Evolutionary conservation across 2,329 filamentous ascomycete genomes (phyloP).

Genomic region (Aspergillus cejpii): DNA sequence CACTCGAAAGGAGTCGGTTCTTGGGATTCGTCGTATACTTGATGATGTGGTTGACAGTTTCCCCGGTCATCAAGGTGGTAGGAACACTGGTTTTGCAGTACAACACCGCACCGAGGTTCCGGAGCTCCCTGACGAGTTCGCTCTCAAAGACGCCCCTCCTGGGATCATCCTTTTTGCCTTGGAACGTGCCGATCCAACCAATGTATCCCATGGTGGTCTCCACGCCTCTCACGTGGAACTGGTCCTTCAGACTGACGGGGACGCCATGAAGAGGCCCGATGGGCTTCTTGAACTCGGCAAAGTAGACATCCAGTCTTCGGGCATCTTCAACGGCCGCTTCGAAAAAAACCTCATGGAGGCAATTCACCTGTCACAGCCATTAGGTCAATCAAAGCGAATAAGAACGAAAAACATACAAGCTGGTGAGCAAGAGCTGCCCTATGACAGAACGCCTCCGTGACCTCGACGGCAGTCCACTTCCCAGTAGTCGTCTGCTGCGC

Average conservation of each 20-base stretch:
- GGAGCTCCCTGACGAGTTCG: slow-evolving; percentile 52
- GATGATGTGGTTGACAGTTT: slow-evolving; percentile 58
- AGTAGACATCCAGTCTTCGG: slow-evolving; percentile 44
- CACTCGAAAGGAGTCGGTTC: slow-evolving; percentile 49
- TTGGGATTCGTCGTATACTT: slow-evolving; percentile 53
- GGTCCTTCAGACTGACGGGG: slow-evolving; percentile 50
- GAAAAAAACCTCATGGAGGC: slow-evolving; percentile 51
- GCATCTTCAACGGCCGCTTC: slow-evolving; percentile 47
- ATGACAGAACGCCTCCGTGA: slow-evolving; percentile 52
- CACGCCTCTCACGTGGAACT: slow-evolving; percentile 45
- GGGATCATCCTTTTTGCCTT: slow-evolving; percentile 49
- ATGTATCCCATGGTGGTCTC: slow-evolving; percentile 58
- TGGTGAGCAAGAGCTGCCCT: slow-evolving; percentile 54
- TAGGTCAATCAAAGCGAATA: background rate
- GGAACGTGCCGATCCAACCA: slow-evolving; percentile 57
- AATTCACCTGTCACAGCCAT: too few species aligned
- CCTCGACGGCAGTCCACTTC: slow-evolving; percentile 51
- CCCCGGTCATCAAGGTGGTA: slow-evolving; percentile 51
- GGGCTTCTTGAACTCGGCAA: slow-evolving; percentile 37
- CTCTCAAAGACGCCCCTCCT: slow-evolving; percentile 49
- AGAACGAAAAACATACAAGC: slow-evolving; percentile 37
- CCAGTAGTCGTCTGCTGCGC: slow-evolving; percentile 49
- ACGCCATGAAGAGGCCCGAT: slow-evolving; percentile 58
- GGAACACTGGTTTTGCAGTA: slow-evolving; percentile 53
- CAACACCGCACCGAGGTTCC: slow-evolving; percentile 48